Conservation (phyloP, 1,139 yeast species). For the Pichia sp. region DNA sequence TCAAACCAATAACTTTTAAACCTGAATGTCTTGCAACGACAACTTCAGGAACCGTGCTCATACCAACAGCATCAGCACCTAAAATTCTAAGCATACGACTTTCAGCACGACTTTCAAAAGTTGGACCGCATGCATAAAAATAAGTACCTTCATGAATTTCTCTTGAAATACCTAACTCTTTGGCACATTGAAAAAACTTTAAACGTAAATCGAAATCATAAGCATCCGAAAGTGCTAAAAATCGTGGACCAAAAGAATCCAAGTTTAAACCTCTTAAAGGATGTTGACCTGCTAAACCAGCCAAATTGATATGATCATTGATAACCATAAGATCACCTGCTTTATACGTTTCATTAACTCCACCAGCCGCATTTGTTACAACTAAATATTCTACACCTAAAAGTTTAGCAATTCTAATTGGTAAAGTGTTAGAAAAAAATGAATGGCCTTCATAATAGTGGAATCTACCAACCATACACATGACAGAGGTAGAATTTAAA, state of each 20-base stretch:
- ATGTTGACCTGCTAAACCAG: slow-evolving; percentile 84
- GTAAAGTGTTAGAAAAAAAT: slow-evolving; percentile 76
- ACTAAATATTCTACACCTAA: slow-evolving; percentile 58
- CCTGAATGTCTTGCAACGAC: slow-evolving; percentile 88
- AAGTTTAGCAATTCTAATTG: slow-evolving; percentile 66
- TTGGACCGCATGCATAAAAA: slow-evolving; percentile 85
- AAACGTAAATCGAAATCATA: slow-evolving; percentile 70
- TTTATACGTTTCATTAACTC: slow-evolving; percentile 54
- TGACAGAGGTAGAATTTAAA: slow-evolving; percentile 62
- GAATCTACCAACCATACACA: slow-evolving; percentile 89
- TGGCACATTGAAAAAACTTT: slow-evolving; percentile 48
- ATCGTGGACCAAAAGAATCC: slow-evolving; percentile 75
- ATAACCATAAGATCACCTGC: slow-evolving; percentile 92
- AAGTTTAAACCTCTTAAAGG: slow-evolving; percentile 87
- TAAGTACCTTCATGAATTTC: slow-evolving; percentile 81
- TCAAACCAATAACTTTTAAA: slow-evolving; percentile 72
- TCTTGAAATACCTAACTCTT: slow-evolving; percentile 43
- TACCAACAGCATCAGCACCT: slow-evolving; percentile 95
- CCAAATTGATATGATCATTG: slow-evolving; percentile 81
- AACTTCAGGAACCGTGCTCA: slow-evolving; percentile 97
- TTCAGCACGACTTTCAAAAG: slow-evolving; percentile 91
- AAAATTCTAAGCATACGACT: slow-evolving; percentile 62
- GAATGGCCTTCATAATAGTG: slow-evolving; percentile 91
- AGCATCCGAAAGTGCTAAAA: slow-evolving; percentile 84
- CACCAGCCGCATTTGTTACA: slow-evolving; percentile 96